phyloP scores from a whole-genome alignment of 1,139 yeast genomes.

The Saccharomyces hybrid region DNA sequence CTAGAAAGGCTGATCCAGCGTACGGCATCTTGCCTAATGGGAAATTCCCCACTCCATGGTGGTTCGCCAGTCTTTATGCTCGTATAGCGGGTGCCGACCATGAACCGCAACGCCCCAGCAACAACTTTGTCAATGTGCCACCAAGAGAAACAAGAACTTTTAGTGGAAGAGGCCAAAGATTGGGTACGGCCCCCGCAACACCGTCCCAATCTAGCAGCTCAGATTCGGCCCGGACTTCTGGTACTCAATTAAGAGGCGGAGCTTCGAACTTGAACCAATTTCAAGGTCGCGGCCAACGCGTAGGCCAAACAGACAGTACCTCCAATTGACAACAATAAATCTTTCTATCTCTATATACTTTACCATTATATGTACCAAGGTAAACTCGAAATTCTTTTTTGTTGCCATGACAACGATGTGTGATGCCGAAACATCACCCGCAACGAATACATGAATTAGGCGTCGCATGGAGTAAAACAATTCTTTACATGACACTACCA shows the following conservation, averaged over 20 bases:
- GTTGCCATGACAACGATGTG: background rate
- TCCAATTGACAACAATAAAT: conserved; percentile 12
- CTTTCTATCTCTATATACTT: background rate
- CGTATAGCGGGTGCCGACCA: background rate
- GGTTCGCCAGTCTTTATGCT: conserved; percentile 14
- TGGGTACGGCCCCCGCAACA: conserved; percentile 6
- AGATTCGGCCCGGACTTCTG: background rate
- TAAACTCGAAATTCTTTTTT: background rate
- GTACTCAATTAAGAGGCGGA: background rate
- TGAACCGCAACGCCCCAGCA: background rate
- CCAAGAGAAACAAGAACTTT: conserved; percentile 3
- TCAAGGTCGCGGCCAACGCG: conserved; percentile 12
- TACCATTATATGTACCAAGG: background rate
- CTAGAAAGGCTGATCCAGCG: conserved; percentile 12
- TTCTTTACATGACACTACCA: background rate
- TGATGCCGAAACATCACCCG: background rate
- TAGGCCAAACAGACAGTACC: conserved; percentile 14
- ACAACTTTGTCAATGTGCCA: background rate
- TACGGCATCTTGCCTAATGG: conserved; percentile 24
- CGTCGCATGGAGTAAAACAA: background rate
- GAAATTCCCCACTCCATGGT: conserved; percentile 23
- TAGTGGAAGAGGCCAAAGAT: conserved; percentile 13
- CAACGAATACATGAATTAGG: background rate
- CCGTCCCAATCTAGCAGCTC: background rate
- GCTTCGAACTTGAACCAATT: conserved; percentile 3